phyloP scores from a whole-genome alignment of 2,329 filamentous ascomycete species.

The Pseudogymnoascus sp. region DNA sequence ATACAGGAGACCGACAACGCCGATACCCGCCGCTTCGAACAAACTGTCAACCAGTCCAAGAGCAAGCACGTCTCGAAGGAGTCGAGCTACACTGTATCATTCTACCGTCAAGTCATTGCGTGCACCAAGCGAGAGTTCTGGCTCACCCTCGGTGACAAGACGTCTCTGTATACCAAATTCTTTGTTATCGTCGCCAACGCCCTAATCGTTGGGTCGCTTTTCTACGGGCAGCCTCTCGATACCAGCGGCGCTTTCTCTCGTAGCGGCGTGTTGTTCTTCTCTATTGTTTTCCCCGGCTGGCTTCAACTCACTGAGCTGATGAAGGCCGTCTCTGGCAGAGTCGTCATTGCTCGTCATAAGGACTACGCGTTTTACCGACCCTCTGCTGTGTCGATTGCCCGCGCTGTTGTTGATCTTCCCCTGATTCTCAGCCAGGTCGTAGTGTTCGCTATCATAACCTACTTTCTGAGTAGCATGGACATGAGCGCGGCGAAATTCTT shows the following conservation, averaged over 20 bases:
- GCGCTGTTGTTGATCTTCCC: slow-evolving; percentile 47
- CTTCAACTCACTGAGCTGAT: slow-evolving; percentile 61
- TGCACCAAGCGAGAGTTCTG: slow-evolving; percentile 56
- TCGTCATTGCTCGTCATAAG: slow-evolving; percentile 52
- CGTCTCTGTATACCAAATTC: slow-evolving; percentile 31
- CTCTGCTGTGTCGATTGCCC: slow-evolving; percentile 50
- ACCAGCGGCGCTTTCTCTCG: slow-evolving; percentile 57
- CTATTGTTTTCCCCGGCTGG: slow-evolving; percentile 55
- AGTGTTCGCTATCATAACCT: slow-evolving; percentile 49
- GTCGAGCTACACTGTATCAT: slow-evolving; percentile 44
- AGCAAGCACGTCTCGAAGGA: slow-evolving; percentile 58
- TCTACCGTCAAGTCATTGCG: slow-evolving; percentile 46
- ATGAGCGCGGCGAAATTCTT: slow-evolving; percentile 49
- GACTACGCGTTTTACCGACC: slow-evolving; percentile 52
- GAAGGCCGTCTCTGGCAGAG: slow-evolving; percentile 54
- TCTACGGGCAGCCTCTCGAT: slow-evolving; percentile 54
- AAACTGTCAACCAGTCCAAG: slow-evolving; percentile 58
- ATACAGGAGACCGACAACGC: slow-evolving; percentile 49
- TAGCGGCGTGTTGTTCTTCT: slow-evolving; percentile 56
- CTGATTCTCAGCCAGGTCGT: slow-evolving; percentile 52
- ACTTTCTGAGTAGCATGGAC: slow-evolving; percentile 57
- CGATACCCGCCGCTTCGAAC: slow-evolving; percentile 59
- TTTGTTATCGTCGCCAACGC: slow-evolving; percentile 55
- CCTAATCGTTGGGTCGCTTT: slow-evolving; percentile 58
- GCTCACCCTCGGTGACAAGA: slow-evolving; percentile 58